These are phyloP conservation scores for Austroboletus novae-zelandiae DNA, from an alignment of 1,284 basidiomycete species.

Conservation along the genomic window DNA sequence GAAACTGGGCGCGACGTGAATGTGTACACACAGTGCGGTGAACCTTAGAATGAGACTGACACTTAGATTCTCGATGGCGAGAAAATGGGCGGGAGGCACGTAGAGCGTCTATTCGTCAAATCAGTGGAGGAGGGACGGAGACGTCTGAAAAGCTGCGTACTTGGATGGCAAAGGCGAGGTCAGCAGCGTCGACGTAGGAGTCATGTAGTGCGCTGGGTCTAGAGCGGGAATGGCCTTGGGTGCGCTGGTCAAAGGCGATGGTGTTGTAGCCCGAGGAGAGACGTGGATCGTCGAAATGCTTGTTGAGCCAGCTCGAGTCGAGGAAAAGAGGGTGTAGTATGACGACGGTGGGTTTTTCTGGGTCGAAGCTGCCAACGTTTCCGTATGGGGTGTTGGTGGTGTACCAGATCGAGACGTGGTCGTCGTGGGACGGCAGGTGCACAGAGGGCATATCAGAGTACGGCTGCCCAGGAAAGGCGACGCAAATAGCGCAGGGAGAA, in stretches of 20 bases:
- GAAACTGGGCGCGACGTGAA: not conserved
- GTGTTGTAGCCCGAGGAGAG: conserved; percentile 58
- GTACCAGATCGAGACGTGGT: conserved; percentile 72
- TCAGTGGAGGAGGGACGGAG: not conserved
- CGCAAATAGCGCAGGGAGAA: conserved; percentile 4
- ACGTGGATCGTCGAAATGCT: conserved; percentile 66
- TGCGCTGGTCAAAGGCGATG: conserved; percentile 69
- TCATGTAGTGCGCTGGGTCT: conserved; percentile 58
- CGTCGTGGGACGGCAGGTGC: conserved; percentile 58
- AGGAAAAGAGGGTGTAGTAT: conserved; percentile 67
- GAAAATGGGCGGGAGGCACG: conserved; percentile 65
- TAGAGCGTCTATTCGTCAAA: conserved; percentile 47
- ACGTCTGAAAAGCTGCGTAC: conserved; percentile 36
- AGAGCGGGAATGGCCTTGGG: conserved; percentile 58
- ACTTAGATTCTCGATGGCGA: conserved; percentile 59
- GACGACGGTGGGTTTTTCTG: conserved; percentile 59
- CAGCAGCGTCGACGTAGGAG: conserved; percentile 73
- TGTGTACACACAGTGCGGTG: conserved; percentile 50
- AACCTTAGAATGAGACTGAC: conserved; percentile 57
- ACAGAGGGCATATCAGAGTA: conserved; percentile 60
- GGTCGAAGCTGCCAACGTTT: conserved; percentile 65
- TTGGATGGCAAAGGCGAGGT: conserved; percentile 63
- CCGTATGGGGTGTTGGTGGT: conserved; percentile 52
- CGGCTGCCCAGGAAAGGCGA: conserved; percentile 1
- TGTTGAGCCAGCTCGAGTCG: conserved; percentile 64